Evolutionary conservation across 1,284 basidiomycete species (phyloP).

Genomic region (Apiotrichum brassicae): DNA sequence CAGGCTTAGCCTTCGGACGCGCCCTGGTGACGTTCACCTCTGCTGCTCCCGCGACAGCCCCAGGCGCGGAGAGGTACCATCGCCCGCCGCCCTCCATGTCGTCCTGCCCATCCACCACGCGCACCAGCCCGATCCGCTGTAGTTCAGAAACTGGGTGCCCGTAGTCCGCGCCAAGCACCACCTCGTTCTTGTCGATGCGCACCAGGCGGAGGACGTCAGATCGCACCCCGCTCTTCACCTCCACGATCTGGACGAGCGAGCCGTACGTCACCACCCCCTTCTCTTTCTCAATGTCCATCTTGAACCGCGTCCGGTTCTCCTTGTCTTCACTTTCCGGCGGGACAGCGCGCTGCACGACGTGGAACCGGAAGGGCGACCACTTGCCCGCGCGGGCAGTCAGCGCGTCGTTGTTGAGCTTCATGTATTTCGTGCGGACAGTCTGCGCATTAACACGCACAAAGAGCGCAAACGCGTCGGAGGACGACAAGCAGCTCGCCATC

Average conservation of each 20-base stretch:
- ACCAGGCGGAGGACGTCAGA: constrained; percentile 83
- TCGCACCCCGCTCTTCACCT: constrained; percentile 72
- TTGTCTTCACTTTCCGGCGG: constrained; percentile 10
- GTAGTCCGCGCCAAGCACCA: constrained; percentile 55
- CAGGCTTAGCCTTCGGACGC: constrained; percentile 3
- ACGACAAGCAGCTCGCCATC: constrained; percentile 82
- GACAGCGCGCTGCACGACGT: constrained; percentile 25
- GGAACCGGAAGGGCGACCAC: constrained; percentile 42
- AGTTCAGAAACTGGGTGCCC: constrained; percentile 78
- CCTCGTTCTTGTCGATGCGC: constrained; percentile 85
- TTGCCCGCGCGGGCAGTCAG: constrained; percentile 26
- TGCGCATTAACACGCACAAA: constrained; percentile 97
- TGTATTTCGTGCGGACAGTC: constrained; percentile 93
- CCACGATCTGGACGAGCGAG: constrained; percentile 76
- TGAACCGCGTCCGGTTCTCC: constrained; percentile 6
- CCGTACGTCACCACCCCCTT: constrained; percentile 70
- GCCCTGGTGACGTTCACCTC: constrained; percentile 20
- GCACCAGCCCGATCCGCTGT: constrained; percentile 88
- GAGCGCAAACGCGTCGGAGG: constrained; percentile 82
- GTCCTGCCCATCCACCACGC: constrained; percentile 48
- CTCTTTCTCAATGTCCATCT: constrained; percentile 10
- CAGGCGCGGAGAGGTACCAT: constrained; percentile 38
- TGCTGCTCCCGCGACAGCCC: constrained; percentile 35
- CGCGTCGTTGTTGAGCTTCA: constrained; percentile 57
- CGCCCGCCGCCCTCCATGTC: constrained; percentile 20